Base-by-base conservation (phyloP, 1,284 basidiomycete genomes). In the Phylloporus gajari region DNA sequence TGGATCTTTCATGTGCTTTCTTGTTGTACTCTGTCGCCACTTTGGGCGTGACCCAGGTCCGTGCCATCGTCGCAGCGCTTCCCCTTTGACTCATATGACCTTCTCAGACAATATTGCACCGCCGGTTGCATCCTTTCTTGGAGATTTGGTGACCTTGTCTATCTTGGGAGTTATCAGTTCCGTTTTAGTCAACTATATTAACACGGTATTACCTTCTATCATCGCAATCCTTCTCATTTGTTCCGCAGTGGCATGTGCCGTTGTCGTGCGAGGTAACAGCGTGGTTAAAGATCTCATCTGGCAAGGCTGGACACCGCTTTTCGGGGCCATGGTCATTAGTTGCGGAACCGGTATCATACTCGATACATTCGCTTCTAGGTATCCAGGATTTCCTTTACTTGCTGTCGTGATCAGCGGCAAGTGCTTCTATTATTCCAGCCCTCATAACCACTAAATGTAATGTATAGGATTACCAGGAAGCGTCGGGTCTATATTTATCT, bases 251-350 rank as follows among this genome's bases (percentile, higher is more conserved):
- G 83, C 87, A 38, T 92, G 88, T 79, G 81, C 86, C 25, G 75
- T 90, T 21, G 83, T 90, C 72, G 91, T 91, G n/a, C 84, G 86
- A 62, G 87, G 89, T 2, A 97, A 97, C 80, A 83, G 85, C 56
- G 85, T 90, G 76, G 93, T 94, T 23, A 87, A 88, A 70, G 88
- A 90, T 44, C 89, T 98, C 2, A 86, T 98, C 27, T 89, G 87
- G 63, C 90, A 95, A 66, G 96, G 97, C 0, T 99, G 97, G 97
- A 85, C 89, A 2, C 97, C 97, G 0, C 87, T 99, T 4, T 91
- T 99, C 74, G 91, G 91, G 17, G 97, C 97, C 3, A 98, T 99
- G 95, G 85, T 93, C 70, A 96, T 99, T 77, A 96, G 95, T 76
- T 94, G 92, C 65, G 95, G 91, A 1, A 95, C 97, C 0, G 97